A percentile compares a stretch with the other conserved stretches of the same genome.
phyloP scores from a whole-genome alignment of 1,284 basidiomycete species.

The Cryptococcus hybrid region DNA sequence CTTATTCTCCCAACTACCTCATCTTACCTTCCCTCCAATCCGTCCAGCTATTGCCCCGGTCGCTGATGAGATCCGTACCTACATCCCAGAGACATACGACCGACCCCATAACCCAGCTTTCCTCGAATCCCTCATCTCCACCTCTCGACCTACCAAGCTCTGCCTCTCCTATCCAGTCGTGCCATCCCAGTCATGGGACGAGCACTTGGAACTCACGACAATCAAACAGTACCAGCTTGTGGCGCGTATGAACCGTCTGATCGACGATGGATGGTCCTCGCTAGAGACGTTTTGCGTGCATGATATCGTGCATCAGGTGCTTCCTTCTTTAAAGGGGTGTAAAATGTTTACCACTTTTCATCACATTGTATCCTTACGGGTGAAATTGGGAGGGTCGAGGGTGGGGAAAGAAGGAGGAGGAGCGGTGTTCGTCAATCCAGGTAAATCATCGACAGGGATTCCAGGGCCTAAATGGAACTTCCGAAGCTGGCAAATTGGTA shows the following conservation, averaged over 20 bases:
- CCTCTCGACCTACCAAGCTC: slow-evolving; percentile 12
- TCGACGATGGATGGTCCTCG: slow-evolving; percentile 9
- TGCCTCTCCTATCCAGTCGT: slow-evolving; percentile 27
- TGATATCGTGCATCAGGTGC: slow-evolving; percentile 32
- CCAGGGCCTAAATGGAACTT: slow-evolving; percentile 32
- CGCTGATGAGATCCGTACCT: slow-evolving; percentile 18
- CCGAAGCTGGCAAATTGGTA: slow-evolving; percentile 34
- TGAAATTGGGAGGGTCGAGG: too few species aligned
- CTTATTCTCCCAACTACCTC: neutral
- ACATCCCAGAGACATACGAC: slow-evolving; percentile 18
- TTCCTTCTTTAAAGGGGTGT: slow-evolving; percentile 20
- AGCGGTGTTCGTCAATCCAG: slow-evolving; percentile 10
- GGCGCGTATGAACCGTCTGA: slow-evolving; percentile 16
- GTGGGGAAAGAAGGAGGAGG: too few species aligned
- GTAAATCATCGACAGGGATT: slow-evolving; percentile 14
- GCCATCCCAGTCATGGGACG: slow-evolving; percentile 21
- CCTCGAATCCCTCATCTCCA: slow-evolving; percentile 15
- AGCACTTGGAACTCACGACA: slow-evolving; percentile 21
- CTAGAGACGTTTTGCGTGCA: slow-evolving; percentile 17
- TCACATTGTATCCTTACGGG: slow-evolving; percentile 28
- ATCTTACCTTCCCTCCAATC: slow-evolving; percentile 19
- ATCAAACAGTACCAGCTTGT: slow-evolving; percentile 25
- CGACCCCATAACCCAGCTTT: slow-evolving; percentile 21
- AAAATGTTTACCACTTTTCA: slow-evolving; percentile 34
- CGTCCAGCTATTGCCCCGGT: slow-evolving; percentile 16